Evolutionary conservation across 495 filamentous ascomycete species (phyloP).

Genomic region (Diplogelasinospora grovesii): DNA sequence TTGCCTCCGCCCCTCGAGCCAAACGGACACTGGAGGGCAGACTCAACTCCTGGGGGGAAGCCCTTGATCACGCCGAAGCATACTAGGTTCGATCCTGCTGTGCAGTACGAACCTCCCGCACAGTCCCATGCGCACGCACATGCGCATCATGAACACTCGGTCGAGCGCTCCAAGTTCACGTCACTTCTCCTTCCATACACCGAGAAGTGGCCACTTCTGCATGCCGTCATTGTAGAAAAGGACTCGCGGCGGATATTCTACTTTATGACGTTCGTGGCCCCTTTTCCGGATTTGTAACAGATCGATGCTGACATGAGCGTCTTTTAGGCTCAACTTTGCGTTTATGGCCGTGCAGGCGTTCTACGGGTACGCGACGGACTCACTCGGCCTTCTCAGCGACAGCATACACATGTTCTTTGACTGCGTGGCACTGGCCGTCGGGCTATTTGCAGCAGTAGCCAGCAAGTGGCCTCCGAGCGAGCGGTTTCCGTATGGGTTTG

Average conservation of each 20-base stretch:
- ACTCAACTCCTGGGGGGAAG: constrained; percentile 26
- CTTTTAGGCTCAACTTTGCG: constrained; percentile 71
- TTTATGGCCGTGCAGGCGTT: constrained; percentile 96
- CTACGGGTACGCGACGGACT: constrained; percentile 89
- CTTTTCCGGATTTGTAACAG: background rate
- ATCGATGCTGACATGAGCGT: constrained; percentile 12
- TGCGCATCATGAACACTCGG: constrained; percentile 22
- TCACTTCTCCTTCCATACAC: constrained; percentile 57
- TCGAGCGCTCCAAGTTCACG: constrained; percentile 52
- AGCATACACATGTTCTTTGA: constrained; percentile 99
- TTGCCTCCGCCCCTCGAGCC: constrained; percentile 25
- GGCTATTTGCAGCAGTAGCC: constrained; percentile 90
- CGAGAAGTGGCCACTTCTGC: constrained; percentile 65
- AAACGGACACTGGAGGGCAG: constrained; percentile 22
- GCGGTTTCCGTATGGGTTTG: constrained; percentile 89
- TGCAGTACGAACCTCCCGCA: constrained; percentile 23
- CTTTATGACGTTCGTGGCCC: constrained; percentile 70
- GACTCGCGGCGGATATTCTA: constrained; percentile 96
- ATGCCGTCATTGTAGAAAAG: constrained; percentile 81
- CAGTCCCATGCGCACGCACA: constrained; percentile 12
- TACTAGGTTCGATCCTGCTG: constrained; percentile 18
- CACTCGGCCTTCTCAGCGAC: constrained; percentile 88
- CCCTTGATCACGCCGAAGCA: constrained; percentile 22
- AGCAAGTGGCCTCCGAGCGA: constrained; percentile 92
- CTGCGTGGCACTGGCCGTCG: constrained; percentile 85